phyloP scores from a whole-genome alignment of 2,329 filamentous ascomycete species.

The Apiospora koreana region DNA sequence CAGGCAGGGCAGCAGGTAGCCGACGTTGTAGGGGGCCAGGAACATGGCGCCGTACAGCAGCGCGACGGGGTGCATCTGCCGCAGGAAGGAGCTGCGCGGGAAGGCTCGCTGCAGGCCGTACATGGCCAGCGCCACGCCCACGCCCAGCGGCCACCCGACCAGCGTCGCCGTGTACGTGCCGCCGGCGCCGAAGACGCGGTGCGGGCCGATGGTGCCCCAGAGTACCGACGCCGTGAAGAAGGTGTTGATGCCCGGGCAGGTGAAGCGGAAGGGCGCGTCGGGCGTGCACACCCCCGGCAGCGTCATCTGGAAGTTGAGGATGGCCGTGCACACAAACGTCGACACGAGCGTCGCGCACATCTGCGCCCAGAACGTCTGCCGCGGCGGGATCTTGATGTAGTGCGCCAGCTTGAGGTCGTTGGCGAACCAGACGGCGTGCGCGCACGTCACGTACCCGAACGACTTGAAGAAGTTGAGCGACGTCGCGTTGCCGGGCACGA shows the following conservation, averaged over 20 bases:
- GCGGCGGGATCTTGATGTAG: constrained; percentile 34
- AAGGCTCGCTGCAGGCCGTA: constrained; percentile 31
- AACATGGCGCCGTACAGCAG: constrained; percentile 31
- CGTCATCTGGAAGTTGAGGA: constrained; percentile 38
- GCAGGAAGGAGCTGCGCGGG: constrained; percentile 21
- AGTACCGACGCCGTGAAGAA: constrained; percentile 35
- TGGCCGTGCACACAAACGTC: constrained; percentile 51
- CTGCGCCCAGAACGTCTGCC: constrained; percentile 35
- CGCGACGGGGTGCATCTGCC: constrained; percentile 29
- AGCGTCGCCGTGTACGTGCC: constrained; percentile 30
- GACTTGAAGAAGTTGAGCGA: constrained; percentile 59
- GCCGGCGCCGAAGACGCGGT: constrained; percentile 32
- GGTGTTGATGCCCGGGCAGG: constrained; percentile 34
- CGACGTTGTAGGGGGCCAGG: constrained; percentile 34
- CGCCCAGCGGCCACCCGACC: constrained; percentile 35
- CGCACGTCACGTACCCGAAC: constrained; percentile 38
- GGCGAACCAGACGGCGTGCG: constrained; percentile 33
- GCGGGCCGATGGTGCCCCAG: constrained; percentile 35
- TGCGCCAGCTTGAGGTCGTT: constrained; percentile 34
- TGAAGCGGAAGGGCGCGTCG: constrained; percentile 33
- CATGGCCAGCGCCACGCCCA: constrained; percentile 31
- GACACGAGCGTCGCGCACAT: constrained; percentile 38
- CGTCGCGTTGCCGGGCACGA: constrained; percentile 50
- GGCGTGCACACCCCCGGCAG: constrained; percentile 28
- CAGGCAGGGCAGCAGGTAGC: constrained; percentile 31